These are phyloP conservation scores for Phytophthora macrochlamydospora DNA, from an alignment of 352 stramenopile species.

Conservation along the genomic window DNA sequence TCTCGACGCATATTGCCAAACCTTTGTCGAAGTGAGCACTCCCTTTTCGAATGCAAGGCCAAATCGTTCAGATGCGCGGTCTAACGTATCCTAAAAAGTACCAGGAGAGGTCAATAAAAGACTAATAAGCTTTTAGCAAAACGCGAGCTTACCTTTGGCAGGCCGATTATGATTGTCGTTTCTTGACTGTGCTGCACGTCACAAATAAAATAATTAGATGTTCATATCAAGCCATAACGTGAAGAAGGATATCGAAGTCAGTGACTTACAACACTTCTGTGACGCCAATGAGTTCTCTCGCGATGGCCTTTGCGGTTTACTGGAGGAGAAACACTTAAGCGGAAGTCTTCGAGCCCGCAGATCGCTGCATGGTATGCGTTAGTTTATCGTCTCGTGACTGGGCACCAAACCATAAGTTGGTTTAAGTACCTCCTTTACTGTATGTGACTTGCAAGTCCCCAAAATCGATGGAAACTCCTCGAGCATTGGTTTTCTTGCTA, in stretches of 20 bases:
- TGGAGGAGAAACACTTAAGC: background rate
- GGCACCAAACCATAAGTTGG: too few species aligned
- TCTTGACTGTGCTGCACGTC: conserved; percentile 28
- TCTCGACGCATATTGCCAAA: background rate
- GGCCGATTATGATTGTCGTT: conserved; percentile 21
- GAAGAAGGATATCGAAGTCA: background rate
- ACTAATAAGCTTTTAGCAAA: background rate
- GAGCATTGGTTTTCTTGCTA: conserved; percentile 34
- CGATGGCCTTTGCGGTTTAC: conserved; percentile 4
- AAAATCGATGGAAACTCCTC: conserved; percentile 64
- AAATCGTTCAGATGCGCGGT: conserved; percentile 33
- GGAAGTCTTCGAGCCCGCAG: conserved; percentile 64
- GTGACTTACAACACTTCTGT: conserved; percentile 42
- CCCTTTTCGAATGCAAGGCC: conserved; percentile 36
- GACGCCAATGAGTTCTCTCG: conserved; percentile 15
- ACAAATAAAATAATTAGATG: background rate
- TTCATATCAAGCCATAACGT: background rate
- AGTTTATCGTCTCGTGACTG: background rate
- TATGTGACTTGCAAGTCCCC: conserved; percentile 68
- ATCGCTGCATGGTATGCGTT: conserved; percentile 32
- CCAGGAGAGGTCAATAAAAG: background rate
- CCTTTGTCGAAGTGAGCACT: conserved; percentile 19
- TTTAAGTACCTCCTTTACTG: conserved; percentile 40
- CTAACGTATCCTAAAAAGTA: conserved; percentile 24
- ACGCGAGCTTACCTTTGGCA: conserved; percentile 23